Conservation (phyloP, 805 yeast species). For the Peterozyma xylosa region DNA sequence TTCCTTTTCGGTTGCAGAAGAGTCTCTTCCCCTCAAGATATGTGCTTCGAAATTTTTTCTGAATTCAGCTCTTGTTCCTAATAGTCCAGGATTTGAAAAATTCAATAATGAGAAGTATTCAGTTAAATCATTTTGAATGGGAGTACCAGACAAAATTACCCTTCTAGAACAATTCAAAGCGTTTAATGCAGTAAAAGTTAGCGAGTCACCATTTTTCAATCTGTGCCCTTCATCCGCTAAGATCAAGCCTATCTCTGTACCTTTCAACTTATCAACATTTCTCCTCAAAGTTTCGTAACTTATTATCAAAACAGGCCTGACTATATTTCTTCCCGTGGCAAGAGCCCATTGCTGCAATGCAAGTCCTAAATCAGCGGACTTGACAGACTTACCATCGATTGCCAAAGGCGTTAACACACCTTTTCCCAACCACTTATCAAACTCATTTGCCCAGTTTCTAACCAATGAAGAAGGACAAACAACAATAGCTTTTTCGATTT, state of each 20-base stretch:
- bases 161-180: conserved; percentile 81
- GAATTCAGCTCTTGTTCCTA: conserved; percentile 81
- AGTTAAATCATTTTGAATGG: conserved; percentile 90
- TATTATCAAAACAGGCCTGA: conserved; percentile 87
- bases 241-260: conserved; percentile 77
- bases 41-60: conserved; percentile 76
- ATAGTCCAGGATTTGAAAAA: conserved; percentile 90
- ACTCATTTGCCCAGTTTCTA: conserved; percentile 95
- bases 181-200: conserved; percentile 81
- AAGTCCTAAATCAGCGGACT: conserved; percentile 57
- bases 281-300: conserved; percentile 91
- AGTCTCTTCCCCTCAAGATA: conserved; percentile 82
- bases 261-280: conserved; percentile 67
- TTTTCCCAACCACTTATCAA: conserved; percentile 90
- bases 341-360: conserved; percentile 78
- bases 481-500: conserved; percentile 84
- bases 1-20: conserved; percentile 79
- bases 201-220: conserved; percentile 81
- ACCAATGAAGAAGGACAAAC: conserved; percentile 95
- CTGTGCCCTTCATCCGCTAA: conserved; percentile 86
- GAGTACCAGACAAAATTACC: conserved; percentile 92
- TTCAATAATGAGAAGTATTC: conserved; percentile 87
- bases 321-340: conserved; percentile 82
- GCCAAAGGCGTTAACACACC: conserved; percentile 87
- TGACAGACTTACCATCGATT: conserved; percentile 82